Conservation (phyloP, 1,284 basidiomycete species). For the Ceratobasidium papillatum region DNA sequence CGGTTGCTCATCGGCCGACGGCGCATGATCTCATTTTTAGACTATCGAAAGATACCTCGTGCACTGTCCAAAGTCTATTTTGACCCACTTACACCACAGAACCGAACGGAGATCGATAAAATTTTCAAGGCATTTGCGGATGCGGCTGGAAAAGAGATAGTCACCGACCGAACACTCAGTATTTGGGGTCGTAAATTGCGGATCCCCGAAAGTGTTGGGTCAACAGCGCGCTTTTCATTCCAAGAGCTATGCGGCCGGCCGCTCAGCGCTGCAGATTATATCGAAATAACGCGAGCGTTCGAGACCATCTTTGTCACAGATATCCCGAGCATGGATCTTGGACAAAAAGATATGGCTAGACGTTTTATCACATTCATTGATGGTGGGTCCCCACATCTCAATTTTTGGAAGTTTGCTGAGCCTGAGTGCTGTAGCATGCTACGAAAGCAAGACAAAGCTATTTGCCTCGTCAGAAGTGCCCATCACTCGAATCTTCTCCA, state of each 20-base stretch:
- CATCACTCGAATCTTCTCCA: constrained; percentile 86
- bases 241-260: constrained; percentile 88
- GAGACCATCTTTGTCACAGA: constrained; percentile 88
- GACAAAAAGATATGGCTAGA: constrained; percentile 89
- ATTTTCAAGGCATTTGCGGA: constrained; percentile 79
- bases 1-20: background rate
- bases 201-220: constrained; percentile 76
- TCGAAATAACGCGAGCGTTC: constrained; percentile 91
- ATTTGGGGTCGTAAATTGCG: constrained; percentile 89
- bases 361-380: constrained; percentile 99
- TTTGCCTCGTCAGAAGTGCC: constrained; percentile 91
- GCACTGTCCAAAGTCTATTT: constrained; percentile 94
- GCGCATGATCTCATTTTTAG: constrained; percentile 54
- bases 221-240: constrained; percentile 88
- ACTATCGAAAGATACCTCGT: constrained; percentile 91
- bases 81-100: constrained; percentile 74
- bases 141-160: constrained; percentile 63
- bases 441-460: constrained; percentile 92
- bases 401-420: constrained; percentile 10
- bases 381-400: constrained; percentile 58
- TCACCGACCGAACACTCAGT: constrained; percentile 70
- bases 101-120: constrained; percentile 77
- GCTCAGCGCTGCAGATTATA: constrained; percentile 92
- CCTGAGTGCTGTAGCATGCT: constrained; percentile 70
- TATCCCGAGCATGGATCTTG: constrained; percentile 88